These are phyloP conservation scores for Aurifilum marmelostoma DNA, from an alignment of 2,329 filamentous ascomycete genomes.

Conservation along the genomic window DNA sequence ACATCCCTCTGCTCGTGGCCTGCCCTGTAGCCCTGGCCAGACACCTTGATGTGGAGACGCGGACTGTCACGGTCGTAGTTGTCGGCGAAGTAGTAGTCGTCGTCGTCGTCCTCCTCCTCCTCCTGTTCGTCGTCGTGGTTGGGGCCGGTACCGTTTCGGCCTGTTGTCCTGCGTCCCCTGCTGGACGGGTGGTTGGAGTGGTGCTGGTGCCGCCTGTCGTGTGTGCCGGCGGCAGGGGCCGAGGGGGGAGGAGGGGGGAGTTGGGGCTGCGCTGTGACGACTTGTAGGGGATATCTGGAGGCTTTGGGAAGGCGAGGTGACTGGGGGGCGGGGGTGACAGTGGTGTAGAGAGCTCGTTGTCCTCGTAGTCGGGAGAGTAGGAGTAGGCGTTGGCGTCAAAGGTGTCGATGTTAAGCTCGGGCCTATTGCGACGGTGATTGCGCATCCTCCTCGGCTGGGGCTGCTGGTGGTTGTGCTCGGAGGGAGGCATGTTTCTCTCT, in stretches of 20 bases:
- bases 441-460: slow-evolving; percentile 2
- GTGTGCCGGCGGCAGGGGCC: slow-evolving; percentile 10
- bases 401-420: slow-evolving; percentile 44
- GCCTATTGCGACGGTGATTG: slow-evolving; percentile 37
- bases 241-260: slow-evolving; percentile 29
- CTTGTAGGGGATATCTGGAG: slow-evolving; percentile 25
- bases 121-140: too few species aligned
- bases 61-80: slow-evolving; percentile 33
- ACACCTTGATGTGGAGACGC: slow-evolving; percentile 14
- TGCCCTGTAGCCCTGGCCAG: slow-evolving; percentile 15
- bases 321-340: slow-evolving; percentile 22
- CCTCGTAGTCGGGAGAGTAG: slow-evolving; percentile 8
- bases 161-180: slow-evolving; percentile 28
- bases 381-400: slow-evolving; percentile 16
- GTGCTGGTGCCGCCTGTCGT: slow-evolving; percentile 33
- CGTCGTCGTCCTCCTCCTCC: background rate
- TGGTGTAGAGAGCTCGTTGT: slow-evolving; percentile 24
- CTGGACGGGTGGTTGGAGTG: slow-evolving; percentile 34
- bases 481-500: slow-evolving; percentile 5
- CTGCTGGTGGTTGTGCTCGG: background rate
- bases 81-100: slow-evolving; percentile 31
- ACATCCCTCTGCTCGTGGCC: slow-evolving; percentile 26
- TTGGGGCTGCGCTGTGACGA: slow-evolving; percentile 25
- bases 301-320: slow-evolving; percentile 16
- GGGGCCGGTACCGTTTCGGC: too few species aligned